A percentile compares a stretch with the other conserved stretches of the same genome.
Conservation (phyloP, 2,329 filamentous ascomycete species). For the Thermochaetoides dissita region DNA sequence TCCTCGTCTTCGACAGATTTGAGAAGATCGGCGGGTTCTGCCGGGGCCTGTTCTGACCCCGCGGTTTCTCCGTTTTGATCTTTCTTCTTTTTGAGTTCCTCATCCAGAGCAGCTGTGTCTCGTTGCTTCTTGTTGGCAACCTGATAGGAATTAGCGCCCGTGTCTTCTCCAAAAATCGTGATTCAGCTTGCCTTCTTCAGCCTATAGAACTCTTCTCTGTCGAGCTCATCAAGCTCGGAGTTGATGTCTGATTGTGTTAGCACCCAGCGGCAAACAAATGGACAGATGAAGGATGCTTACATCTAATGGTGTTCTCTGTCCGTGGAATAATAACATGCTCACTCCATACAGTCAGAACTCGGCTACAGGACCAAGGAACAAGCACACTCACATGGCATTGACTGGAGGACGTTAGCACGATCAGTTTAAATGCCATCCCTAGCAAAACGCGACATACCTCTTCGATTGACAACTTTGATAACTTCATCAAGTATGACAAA, state of each 20-base stretch:
- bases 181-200: constrained; percentile 57
- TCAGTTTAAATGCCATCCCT: neutral
- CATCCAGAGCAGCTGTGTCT: constrained; percentile 57
- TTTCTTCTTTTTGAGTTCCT: constrained; percentile 62
- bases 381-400: constrained; percentile 65
- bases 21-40: constrained; percentile 49
- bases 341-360: constrained; percentile 25
- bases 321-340: constrained; percentile 94
- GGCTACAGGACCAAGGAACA: neutral
- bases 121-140: constrained; percentile 74
- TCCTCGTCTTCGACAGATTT: constrained; percentile 68
- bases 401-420: constrained; percentile 38
- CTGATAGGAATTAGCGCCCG: constrained; percentile 16
- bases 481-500: constrained; percentile 98
- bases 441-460: constrained; percentile 42
- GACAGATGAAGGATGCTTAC: constrained; percentile 27
- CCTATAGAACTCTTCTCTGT: constrained; percentile 95
- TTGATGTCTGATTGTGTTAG: constrained; percentile 60
- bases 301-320: constrained; percentile 99
- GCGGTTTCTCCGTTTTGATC: constrained; percentile 29
- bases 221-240: constrained; percentile 91
- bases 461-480: constrained; percentile 95
- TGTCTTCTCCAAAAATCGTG: neutral
- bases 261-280: neutral
- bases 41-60: constrained; percentile 24